These are phyloP conservation scores for Pyrenophora tritici-repentis DNA, from an alignment of 2,329 filamentous ascomycete species.

Conservation along the genomic window DNA sequence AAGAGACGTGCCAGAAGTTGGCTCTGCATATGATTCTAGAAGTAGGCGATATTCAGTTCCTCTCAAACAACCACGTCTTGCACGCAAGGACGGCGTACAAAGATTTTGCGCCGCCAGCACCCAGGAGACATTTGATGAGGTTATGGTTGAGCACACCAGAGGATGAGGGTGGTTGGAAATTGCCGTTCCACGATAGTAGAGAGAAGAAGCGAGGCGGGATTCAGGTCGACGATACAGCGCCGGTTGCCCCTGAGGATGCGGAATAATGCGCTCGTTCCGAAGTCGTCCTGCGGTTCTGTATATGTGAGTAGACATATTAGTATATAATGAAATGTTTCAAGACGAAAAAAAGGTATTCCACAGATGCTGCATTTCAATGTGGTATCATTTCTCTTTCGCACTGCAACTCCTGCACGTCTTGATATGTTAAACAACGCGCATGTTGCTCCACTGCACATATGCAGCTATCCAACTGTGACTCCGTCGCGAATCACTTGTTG, in stretches of 20 bases:
- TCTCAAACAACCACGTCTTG: constrained; percentile 78
- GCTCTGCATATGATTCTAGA: constrained; percentile 85
- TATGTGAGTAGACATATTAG: constrained; percentile 1
- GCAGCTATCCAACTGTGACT: constrained; percentile 15
- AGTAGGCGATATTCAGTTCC: constrained; percentile 85
- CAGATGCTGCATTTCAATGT: constrained; percentile 16
- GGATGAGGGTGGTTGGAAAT: constrained; percentile 79
- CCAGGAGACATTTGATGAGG: constrained; percentile 77
- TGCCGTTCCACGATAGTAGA: constrained; percentile 79
- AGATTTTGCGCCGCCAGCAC: constrained; percentile 69
- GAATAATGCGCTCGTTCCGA: constrained; percentile 58
- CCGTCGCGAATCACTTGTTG: constrained; percentile 28
- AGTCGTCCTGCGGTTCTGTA: background rate
- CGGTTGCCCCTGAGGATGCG: constrained; percentile 75
- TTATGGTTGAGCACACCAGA: constrained; percentile 85
- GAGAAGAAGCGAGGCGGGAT: constrained; percentile 90
- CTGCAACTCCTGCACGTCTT: constrained; percentile 21
- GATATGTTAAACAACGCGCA: constrained; percentile 28
- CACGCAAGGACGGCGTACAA: constrained; percentile 83
- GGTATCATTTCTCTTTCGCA: constrained; percentile 36
- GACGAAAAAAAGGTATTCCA: background rate
- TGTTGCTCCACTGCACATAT: constrained; percentile 13
- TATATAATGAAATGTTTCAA: too few species aligned
- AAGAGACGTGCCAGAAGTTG: constrained; percentile 74
- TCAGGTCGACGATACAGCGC: constrained; percentile 80